Base-by-base conservation (phyloP, 2,329 filamentous ascomycete species). In the Diplodia sapinea region DNA sequence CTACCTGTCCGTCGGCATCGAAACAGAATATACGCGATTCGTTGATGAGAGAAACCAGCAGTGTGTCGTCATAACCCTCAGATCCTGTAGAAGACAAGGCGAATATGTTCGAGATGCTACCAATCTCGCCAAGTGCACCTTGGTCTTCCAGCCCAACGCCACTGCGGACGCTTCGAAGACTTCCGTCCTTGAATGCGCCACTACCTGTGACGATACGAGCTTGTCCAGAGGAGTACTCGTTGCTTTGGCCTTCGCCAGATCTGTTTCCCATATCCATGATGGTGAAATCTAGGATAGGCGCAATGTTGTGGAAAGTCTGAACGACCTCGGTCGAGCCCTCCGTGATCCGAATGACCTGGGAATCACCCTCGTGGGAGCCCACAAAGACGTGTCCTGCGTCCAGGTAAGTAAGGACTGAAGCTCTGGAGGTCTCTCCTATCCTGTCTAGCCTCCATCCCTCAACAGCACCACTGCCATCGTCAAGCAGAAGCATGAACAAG, bases 221-320 rank as follows among this genome's bases (percentile, higher is more conserved):
- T 79, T 99, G 94, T 0, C 95, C 95, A 0, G 94, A 97, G 0
- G 94, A 96, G 74, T 97, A 99, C 70, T 95, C 92, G 73, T 95
- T 96, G 3, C 90, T 91, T 20, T 92, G 89, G 9, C 85, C 88
- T 70, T 95, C 91, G 26, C 90, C 90, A 69, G 92, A 89, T 67
- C 92, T 86, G 72, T 93, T 94, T 0, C 94, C 94, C 85, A 98
- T 91, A 74, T 98, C 95, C 93, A 98, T 97, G 17, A 99, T 88
- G 0, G 91, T 90, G 73, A 99, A 97, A 76, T 99, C 95, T 49
- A 98, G 81, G 51, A 99, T 91, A 0, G 95, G 95, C 0, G 91
- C 93, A 72, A 98, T 92, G 74, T 97, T 99, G 3, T 87, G 82
- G 67, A 96, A 84, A 0, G 88, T 90, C 75, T 97, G 93, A 11